Evolutionary conservation across 1,284 basidiomycete genomes (phyloP), one percentile per base, ranked within the genome.

Genomic region (Psilocybe mexicana): DNA sequence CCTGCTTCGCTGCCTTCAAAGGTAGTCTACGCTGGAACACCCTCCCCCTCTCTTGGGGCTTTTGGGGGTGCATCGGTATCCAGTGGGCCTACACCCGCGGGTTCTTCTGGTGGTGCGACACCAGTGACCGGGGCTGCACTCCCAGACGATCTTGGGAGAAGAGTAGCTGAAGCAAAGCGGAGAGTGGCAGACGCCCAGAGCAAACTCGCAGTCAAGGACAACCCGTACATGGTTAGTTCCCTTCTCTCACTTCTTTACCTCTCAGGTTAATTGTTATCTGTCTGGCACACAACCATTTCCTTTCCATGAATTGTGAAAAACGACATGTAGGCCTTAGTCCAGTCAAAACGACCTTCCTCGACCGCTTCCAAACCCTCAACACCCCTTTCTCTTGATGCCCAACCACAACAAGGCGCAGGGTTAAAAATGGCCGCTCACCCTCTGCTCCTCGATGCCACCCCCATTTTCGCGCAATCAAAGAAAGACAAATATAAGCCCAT

Each of bases 401-500:
- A 40, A n/a, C 30, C 54, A 36, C 40, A 55, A 42, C 88, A 89
- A 70, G 90, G 92, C 46, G 86, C 86, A 12, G 92, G 92, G n/a
- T 75, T 93, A 55, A 91, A 91, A 71, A 93, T 95, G 84, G 87
- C 92, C 1, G 91, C 93, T 0, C 94, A 96, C 72, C 94, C 94
- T 3, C 77, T 96, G 25, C 74, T 96, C 25, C 81, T 95, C 61
- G 91, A 92, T 56, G 83, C 80, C 11, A 79, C 81, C 0, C 78
- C 67, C 12, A 48, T 80, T 0, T 78, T 78, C 1, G 81, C 85
- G 0, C 88, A 90, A 69, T 87, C 86, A 35, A 93, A 91, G 74
- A 94, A 94, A 71, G 92, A 94, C 69, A 79, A 90, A 59, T 96
- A 96, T 76, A 96, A 94, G 71, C 93, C 95, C 6, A 97, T 97